Base-by-base conservation (phyloP, 2,329 filamentous ascomycete genomes). In the Scedosporium apiospermum region DNA sequence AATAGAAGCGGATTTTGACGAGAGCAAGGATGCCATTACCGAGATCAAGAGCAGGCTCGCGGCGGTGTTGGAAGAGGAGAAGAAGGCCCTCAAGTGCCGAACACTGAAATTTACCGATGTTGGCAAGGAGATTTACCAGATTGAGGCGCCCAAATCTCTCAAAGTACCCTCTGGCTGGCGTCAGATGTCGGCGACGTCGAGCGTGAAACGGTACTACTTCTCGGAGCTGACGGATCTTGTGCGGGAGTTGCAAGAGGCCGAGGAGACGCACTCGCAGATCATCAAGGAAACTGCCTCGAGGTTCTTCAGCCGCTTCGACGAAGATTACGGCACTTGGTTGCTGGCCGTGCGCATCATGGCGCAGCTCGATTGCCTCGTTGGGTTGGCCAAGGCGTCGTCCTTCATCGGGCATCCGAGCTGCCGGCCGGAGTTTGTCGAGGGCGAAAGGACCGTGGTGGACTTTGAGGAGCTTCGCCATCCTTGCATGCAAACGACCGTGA, bases 41-140 rank as follows among this genome's bases (percentile, higher is more conserved):
- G 80, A 84, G 44, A 88, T 96, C 68, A 88, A 93, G 71, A 78
- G 80, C 3, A 82, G 91, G 58, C 82, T 99, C 0, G 79, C 93
- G 3, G 77, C 81, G 3, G 76, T 98, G 1, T 78, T 98, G 2
- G 85, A 86, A 60, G 81, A 85, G 68, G 88, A 88, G 67, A 88
- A 90, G 65, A 82, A 83, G 41, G 84, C 92, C 53, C 79, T 97
- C 3, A 90, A 88, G 65, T 91, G 88, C 64, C 89, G 83, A 66
- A 82, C 83, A 0, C 82, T 93, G 65, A 87, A 87, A 70, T 95
- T 87, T 68, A 86, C 86, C 30, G 91, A 98, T 71, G 89, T 96
- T 6, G 95, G 95, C 65, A 99, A 99, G 73, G 95, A 99, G 71
- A 91, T 99, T 61, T 98, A 96, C 75, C 93, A 99, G 75, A 81